A percentile compares a stretch with the other conserved stretches of the same genome.
phyloP scores from a whole-genome alignment of 495 filamentous ascomycete species.

The Amniculicola lignicola region DNA sequence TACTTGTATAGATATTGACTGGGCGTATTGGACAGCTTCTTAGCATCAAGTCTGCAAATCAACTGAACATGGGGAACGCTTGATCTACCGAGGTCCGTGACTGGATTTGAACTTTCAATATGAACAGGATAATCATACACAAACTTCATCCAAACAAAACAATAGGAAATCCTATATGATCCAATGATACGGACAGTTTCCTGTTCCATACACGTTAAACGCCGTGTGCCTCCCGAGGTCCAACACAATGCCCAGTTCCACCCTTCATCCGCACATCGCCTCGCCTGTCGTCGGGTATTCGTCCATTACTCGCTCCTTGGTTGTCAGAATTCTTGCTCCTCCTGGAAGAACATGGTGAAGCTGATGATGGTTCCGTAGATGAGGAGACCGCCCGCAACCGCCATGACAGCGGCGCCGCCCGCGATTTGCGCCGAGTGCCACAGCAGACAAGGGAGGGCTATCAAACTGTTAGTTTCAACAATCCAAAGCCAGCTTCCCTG shows the following conservation, averaged over 20 bases:
- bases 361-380: slow-evolving; percentile 98
- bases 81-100: too few species aligned
- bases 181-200: too few species aligned
- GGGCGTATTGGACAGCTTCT: slow-evolving; percentile 17
- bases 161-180: too few species aligned
- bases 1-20: slow-evolving; percentile 11
- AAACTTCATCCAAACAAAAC: too few species aligned
- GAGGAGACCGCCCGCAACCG: slow-evolving; percentile 81
- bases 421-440: slow-evolving; percentile 79
- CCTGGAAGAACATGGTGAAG: slow-evolving; percentile 97
- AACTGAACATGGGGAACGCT: too few species aligned
- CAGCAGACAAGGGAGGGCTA: slow-evolving; percentile 87
- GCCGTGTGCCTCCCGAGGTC: too few species aligned
- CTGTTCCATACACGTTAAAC: too few species aligned
- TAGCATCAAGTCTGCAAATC: too few species aligned
- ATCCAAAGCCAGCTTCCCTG: too few species aligned
- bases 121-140: too few species aligned
- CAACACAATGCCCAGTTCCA: not conserved
- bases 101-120: too few species aligned
- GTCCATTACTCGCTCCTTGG: not conserved
- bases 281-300: not conserved
- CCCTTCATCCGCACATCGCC: not conserved
- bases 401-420: slow-evolving; percentile 91
- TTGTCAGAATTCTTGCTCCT: slow-evolving; percentile 76
- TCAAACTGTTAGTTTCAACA: slow-evolving; percentile 29